Evolutionary conservation across 768 basidiomycete genomes (phyloP), one percentile per base, ranked within the genome.

Genomic region (Rhizopogon rudus): DNA sequence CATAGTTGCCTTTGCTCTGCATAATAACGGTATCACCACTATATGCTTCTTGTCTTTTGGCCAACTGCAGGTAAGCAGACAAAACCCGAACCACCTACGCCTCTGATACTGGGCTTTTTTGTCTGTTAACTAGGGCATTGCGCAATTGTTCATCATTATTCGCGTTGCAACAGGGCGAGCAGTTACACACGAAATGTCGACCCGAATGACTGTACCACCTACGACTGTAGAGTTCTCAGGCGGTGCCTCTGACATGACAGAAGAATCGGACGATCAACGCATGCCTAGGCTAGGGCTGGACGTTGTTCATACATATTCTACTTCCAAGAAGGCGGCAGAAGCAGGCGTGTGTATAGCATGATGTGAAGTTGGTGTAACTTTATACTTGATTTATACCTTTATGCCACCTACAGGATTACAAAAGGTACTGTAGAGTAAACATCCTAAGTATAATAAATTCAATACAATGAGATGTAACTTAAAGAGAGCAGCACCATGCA

Each of bases 161-260:
- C 67, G 71, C n/a, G 68, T 70, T 37, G 64, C 65, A 6, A 56
- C 59, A n/a, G 71, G 71, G 12, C 59, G 60, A 16, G 63, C 64
- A 12, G 67, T 58, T 60, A 22, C 59, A 25, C 31, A 35, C 35
- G 37, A 40, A 25, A n/a, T 39, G 43, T 44, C 25, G 13, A 16
- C 13, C 14, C 22, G 7, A 28, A 3, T 12, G 16, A 13, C 22
- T 28, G 22, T 6, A 25, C 6, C 6, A 14, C 42, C 22, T 7
- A 28, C 25, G 6, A 9, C 43, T 16, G 0, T 28, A 44, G 7
- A 2, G 28, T 44, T 44, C 4, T 16, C 43, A 28, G 7, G 3
- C 43, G 16, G 7, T 8, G 0, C 5, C 4, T 42, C 22, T 8
- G 13, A 16, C 25, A 16, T 14, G 8, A 16, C 14, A 44, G 43